Evolutionary conservation across 2,329 filamentous ascomycete species (phyloP).

Genomic region (Phyllosticta capitalensis): DNA sequence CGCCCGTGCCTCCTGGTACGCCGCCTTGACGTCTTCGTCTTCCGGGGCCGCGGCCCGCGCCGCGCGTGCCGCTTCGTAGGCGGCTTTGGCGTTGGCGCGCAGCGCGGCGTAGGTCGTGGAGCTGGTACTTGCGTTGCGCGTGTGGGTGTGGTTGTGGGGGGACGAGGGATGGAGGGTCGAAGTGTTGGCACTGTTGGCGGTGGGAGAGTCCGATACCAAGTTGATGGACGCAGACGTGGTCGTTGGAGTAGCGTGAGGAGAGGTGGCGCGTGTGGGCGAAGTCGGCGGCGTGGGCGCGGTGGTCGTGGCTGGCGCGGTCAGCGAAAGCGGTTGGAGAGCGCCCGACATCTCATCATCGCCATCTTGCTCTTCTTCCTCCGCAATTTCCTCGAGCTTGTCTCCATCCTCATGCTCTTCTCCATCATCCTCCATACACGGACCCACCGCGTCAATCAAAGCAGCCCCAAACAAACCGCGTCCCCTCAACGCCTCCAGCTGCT

Average conservation of each 20-base stretch:
- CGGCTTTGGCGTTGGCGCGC: neutral
- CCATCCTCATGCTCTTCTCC: neutral
- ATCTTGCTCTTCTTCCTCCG: too few relatives aligned
- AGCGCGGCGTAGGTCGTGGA: too few relatives aligned
- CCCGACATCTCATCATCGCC: neutral
- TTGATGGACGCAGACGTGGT: too few relatives aligned
- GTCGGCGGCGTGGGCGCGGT: too few relatives aligned
- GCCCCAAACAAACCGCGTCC: neutral
- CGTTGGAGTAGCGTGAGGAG: too few relatives aligned
- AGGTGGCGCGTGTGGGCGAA: too few relatives aligned
- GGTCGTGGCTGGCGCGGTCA: too few relatives aligned
- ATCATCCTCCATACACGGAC: neutral
- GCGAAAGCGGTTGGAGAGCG: too few relatives aligned
- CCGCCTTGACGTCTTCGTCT: neutral
- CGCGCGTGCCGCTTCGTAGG: neutral
- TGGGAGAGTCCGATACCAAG: too few relatives aligned
- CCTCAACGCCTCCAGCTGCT: neutral
- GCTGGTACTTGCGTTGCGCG: too few relatives aligned
- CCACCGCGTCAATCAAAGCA: too few relatives aligned
- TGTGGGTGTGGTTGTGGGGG: neutral
- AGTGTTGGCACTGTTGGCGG: too few relatives aligned
- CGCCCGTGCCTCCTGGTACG: neutral
- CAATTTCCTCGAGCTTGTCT: neutral
- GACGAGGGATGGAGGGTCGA: neutral
- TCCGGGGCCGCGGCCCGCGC: neutral